Base-by-base conservation (phyloP, 2,329 filamentous ascomycete species). In the Fusarium sp. region DNA sequence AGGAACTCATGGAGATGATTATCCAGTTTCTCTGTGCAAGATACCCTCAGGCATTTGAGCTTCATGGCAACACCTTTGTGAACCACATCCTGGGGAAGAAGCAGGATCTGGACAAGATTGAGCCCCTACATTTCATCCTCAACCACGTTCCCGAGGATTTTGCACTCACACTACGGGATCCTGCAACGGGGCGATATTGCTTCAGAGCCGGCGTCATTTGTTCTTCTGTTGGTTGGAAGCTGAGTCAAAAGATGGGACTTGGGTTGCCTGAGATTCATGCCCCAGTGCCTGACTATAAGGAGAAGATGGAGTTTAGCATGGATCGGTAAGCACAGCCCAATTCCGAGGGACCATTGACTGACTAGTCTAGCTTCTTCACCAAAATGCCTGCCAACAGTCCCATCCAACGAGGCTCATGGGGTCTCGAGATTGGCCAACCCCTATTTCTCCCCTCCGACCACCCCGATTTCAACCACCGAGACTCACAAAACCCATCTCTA, bases 221-320 rank as follows among this genome's bases (percentile, higher is more conserved):
- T 82, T 95, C 92, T 7, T 89, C 92, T 0, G 83, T 97, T 0
- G 94, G 94, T 1, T 97, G 94, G 94, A 93, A 92, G 72, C 83
- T 96, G 0, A 88, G 85, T 0, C 88, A 88, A 27, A 96, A 97
- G 83, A 91, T 96, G 62, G 93, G 93, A 0, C 82, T 91, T 73
- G 87, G 88, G 24, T 84, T 97, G 16, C 85, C 91, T 12, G 88
- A 91, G 66, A 96, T 97, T 69, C 94, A 97, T 79, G 83, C 83
- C 1, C 87, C 88, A 0, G 92, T 97, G 24, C 94, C 94, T 0
- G 93, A 96, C 76, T 97, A 96, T 80, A 93, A 93, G 74, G 92
- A 94, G 80, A 97, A 95, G 84, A 95, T 97, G 92, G 89, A 92
- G 40, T 93, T 94, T 72, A 95, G 92, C 44, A 95, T 97, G 92